Base-by-base conservation (phyloP, 164 flowering plant species). In the Kingdonia uniflora region DNA sequence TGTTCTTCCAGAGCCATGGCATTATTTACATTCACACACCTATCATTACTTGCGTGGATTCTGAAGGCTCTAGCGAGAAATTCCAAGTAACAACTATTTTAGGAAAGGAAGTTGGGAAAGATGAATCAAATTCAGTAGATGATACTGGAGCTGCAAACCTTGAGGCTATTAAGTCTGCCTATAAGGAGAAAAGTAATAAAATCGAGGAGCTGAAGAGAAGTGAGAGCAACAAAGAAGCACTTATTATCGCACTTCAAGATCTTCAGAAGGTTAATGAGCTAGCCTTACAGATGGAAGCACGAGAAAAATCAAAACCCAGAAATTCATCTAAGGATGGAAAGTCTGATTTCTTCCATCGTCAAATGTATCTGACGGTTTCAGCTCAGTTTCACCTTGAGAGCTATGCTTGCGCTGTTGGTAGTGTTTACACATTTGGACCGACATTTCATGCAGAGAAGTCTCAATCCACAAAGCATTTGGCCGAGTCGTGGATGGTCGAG, bases 401-500 rank as follows among this genome's bases (percentile, higher is more conserved):
- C 66, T 84, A 76, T 65, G 91, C 99, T 39, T 79, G 85, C 65
- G 74, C 94, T 14, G 85, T 92, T 50, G 87, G 99, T 26, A 86
- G 70, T 68, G 99, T 92, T 51, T 92, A 84, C 71, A 68, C 88
- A 5, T 74, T 82, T 55, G 96, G 94, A n/a, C 99, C 99, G 0
- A 79, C 84, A 59, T 92, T 88, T 62, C 76, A 49, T 17, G 94
- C 87, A 41, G 72, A 70, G 24, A 69, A 61, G 49, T 37, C 52
- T 11, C 67, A 76, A 19, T 63, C 82, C 14, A 45, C 62, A 19
- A 80, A 75, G 58, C 70, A 70, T 51, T 61, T 75, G 26, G 79
- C 94, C 0, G 99, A 88, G 68, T 76, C 71, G 72, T 88, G 85
- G 85, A 78, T 72, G 75, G 77, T 82, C 22, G 99, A 92, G 68